Evolutionary conservation across 495 filamentous ascomycete genomes (phyloP).

Genomic region (Gamarada debralockiae): DNA sequence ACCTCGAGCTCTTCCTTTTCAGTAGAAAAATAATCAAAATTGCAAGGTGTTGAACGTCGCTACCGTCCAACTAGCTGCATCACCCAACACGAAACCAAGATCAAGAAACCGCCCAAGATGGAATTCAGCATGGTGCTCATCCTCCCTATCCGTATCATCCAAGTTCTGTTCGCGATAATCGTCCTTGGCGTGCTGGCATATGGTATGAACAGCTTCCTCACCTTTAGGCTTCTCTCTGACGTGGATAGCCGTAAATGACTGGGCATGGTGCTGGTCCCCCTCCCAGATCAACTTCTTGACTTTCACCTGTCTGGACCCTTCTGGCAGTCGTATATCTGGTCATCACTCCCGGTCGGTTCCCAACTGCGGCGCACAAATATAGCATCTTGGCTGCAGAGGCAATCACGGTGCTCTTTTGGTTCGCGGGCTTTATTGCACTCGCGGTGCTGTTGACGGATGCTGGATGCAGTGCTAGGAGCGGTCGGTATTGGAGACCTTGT

Average conservation of each 20-base stretch:
- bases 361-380: constrained; percentile 53
- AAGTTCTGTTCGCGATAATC: constrained; percentile 64
- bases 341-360: constrained; percentile 56
- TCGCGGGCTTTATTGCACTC: constrained; percentile 74
- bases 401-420: constrained; percentile 85
- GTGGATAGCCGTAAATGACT: constrained; percentile 26
- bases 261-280: constrained; percentile 32
- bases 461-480: constrained; percentile 31
- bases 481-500: constrained; percentile 32
- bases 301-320: constrained; percentile 70
- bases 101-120: constrained; percentile 30
- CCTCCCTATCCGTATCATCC: constrained; percentile 58
- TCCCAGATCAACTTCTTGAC: constrained; percentile 64
- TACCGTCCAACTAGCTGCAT: no score
- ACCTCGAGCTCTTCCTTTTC: no score
- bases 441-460: constrained; percentile 50
- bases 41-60: no score
- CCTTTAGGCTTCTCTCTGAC: not conserved
- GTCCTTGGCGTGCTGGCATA: constrained; percentile 70
- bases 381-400: constrained; percentile 61
- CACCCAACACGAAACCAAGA: no score
- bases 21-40: no score
- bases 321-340: constrained; percentile 64
- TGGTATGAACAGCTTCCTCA: constrained; percentile 38
- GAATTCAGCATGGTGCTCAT: constrained; percentile 40